Evolutionary conservation across 129 eudicot species (phyloP).

Genomic region (Chrysanthemum makinoi): DNA sequence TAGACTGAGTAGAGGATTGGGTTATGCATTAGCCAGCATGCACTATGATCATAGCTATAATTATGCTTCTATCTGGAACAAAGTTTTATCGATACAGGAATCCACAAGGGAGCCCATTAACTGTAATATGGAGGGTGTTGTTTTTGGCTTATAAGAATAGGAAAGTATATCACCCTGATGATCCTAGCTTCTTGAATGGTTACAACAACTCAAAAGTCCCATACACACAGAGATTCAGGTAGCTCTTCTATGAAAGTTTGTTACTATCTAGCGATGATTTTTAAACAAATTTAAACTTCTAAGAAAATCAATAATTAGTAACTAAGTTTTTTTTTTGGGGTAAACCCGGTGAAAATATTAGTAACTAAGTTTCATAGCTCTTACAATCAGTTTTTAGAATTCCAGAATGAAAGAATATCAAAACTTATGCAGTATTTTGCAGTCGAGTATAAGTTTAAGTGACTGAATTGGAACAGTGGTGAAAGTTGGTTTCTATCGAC

Average conservation of each 20-base stretch:
- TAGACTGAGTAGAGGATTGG: conserved; percentile 76
- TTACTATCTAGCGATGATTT: not conserved
- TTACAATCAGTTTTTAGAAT: no score
- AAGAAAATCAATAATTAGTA: no score
- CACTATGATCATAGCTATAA: conserved; percentile 65
- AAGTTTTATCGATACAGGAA: conserved; percentile 53
- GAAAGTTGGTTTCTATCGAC: no score
- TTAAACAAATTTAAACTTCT: no score
- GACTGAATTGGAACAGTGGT: no score
- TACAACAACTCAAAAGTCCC: conserved; percentile 43
- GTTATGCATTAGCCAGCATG: conserved; percentile 79
- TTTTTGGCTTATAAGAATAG: conserved; percentile 62
- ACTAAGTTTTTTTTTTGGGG: no score
- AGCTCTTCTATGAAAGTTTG: not conserved
- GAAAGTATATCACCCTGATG: conserved; percentile 45
- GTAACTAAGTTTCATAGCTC: no score
- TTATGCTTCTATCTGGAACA: conserved; percentile 55
- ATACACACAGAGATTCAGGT: conserved; percentile 54
- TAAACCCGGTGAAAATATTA: no score
- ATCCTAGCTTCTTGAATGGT: conserved; percentile 54
- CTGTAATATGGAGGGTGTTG: conserved; percentile 72
- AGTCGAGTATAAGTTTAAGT: no score
- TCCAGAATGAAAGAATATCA: no score
- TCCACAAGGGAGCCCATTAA: conserved; percentile 85
- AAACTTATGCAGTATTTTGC: no score